Evolutionary conservation across 2,329 filamentous ascomycete genomes (phyloP).

Genomic region (Aspergillus persii): DNA sequence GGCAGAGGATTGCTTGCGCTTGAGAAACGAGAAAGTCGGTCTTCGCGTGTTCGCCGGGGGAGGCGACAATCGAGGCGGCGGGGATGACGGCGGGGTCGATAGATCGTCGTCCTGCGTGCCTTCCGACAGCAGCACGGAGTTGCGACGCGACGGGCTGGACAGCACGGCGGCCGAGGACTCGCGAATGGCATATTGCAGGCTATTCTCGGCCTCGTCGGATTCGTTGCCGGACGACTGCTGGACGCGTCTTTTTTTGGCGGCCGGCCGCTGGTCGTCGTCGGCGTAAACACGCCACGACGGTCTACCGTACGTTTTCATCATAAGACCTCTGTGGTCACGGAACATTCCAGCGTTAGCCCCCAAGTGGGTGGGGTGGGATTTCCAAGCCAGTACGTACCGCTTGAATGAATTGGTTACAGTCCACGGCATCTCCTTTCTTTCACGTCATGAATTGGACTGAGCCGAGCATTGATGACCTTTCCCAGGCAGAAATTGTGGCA

Average conservation of each 20-base stretch:
- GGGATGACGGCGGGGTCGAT: constrained; percentile 53
- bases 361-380: neutral
- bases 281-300: constrained; percentile 48
- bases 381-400: constrained; percentile 34
- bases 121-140: constrained; percentile 45
- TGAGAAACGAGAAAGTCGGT: constrained; percentile 52
- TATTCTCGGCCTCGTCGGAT: constrained; percentile 44
- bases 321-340: constrained; percentile 42
- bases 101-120: constrained; percentile 43
- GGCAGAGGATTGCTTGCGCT: constrained; percentile 41
- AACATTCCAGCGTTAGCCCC: constrained; percentile 1
- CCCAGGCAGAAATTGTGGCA: neutral
- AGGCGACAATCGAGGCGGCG: constrained; percentile 46
- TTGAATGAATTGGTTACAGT: constrained; percentile 53
- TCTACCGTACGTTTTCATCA: constrained; percentile 51
- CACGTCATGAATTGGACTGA: constrained; percentile 14
- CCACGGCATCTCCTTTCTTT: constrained; percentile 46
- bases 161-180: constrained; percentile 46
- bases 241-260: constrained; percentile 47
- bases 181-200: constrained; percentile 48
- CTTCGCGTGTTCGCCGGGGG: constrained; percentile 46
- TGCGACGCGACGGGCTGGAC: constrained; percentile 48
- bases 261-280: constrained; percentile 43
- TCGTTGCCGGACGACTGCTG: constrained; percentile 29
- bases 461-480: constrained; percentile 6